Base-by-base conservation (phyloP, 2,329 filamentous ascomycete species). In the Parascedosporium putredinis region DNA sequence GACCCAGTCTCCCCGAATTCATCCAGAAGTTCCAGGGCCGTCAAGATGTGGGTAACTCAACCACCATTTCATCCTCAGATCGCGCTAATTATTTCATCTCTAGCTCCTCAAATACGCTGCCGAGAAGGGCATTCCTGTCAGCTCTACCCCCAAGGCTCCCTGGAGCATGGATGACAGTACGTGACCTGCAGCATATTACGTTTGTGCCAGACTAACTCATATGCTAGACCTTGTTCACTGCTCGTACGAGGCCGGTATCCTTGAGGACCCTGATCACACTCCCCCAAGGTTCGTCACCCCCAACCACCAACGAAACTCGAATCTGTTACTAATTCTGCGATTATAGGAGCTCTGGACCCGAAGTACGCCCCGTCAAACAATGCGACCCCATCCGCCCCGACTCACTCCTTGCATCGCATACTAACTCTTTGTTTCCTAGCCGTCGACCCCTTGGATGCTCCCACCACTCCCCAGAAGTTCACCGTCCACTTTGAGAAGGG, bases 171-270 rank as follows among this genome's bases (percentile, higher is more conserved):
- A 71, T 49, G 66, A 67, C 59, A 57, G 27, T 31, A 18, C 29
- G 14, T 27, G 16, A 16, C 33, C n/a, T 14, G 38, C 27, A 22
- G 22, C 40, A n/a, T n/a, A n/a, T n/a, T n/a, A n/a, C n/a, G n/a
- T n/a, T n/a, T n/a, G n/a, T n/a, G n/a, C n/a, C n/a, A n/a, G 36
- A 14, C 18, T 45, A 10, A 45, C 45, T 29, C 8, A 52, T 16
- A 47, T 38, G 52, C 58, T 80, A 83, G 66, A 88, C 69, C 61
- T 87, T 58, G 84, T 82, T 6, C 86, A 91, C 68, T 87, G 82
- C 73, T 76, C 71, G 53, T 94, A 93, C 66, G 88, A 94, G 72
- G 83, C 83, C 47, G 86, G 86, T 62, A 83, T 83, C 55, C 72
- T 85, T 43, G 81, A 84, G 64, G 73, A 75, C 51, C 68, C 71